Evolutionary conservation across 2,329 filamentous ascomycete genomes (phyloP).

Genomic region (Aspergillus unguis): DNA sequence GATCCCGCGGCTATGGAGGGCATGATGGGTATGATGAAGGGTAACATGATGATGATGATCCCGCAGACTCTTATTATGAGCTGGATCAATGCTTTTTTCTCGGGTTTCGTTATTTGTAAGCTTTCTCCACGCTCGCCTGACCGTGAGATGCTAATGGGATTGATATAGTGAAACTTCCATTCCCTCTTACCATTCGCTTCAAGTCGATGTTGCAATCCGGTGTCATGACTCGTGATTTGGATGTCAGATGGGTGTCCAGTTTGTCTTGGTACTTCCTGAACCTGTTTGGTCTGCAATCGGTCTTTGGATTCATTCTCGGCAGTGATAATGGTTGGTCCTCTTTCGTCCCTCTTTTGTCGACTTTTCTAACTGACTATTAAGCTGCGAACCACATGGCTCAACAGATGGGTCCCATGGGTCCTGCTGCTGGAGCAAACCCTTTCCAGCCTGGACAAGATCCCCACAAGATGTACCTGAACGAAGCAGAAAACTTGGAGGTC

Average conservation of each 20-base stretch:
- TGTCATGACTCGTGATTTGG: conserved; percentile 91
- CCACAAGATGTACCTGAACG: conserved; percentile 87
- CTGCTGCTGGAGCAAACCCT: conserved; percentile 64
- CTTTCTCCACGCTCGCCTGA: conserved; percentile 17
- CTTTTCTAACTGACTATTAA: conserved; percentile 34
- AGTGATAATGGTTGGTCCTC: conserved; percentile 80
- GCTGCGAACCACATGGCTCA: conserved; percentile 89
- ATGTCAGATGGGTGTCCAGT: conserved; percentile 97
- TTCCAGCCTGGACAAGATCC: conserved; percentile 92
- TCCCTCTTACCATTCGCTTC: conserved; percentile 96
- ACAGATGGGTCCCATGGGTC: conserved; percentile 73
- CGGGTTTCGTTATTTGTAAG: conserved; percentile 93
- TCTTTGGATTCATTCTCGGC: conserved; percentile 94
- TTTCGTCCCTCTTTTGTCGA: background rate
- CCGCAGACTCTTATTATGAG: conserved; percentile 99
- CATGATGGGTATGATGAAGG: conserved; percentile 99
- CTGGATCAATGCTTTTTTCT: conserved; percentile 99
- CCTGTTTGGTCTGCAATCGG: conserved; percentile 91
- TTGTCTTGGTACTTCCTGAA: conserved; percentile 99
- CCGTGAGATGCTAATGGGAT: conserved; percentile 10
- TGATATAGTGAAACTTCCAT: conserved; percentile 80
- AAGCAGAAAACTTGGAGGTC: conserved; percentile 94
- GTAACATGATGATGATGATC: conserved; percentile 99
- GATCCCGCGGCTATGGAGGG: conserved; percentile 97
- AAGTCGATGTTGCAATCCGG: conserved; percentile 99